phyloP scores from a whole-genome alignment of 2,329 filamentous ascomycete genomes.

The Juglanconis oblonga region DNA sequence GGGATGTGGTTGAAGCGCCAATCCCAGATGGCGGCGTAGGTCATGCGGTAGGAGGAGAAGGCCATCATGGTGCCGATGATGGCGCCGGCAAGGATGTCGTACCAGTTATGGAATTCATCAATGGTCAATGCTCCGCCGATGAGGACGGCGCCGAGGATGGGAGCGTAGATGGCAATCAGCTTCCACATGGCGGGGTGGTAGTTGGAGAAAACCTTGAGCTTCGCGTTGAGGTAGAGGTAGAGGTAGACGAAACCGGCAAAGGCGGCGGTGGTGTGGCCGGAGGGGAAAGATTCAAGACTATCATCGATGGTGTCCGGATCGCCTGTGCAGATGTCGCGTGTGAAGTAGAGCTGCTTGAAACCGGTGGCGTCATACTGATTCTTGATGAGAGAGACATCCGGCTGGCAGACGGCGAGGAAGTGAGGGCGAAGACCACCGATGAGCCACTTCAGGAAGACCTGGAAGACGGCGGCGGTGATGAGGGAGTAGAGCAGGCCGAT shows the following conservation, averaged over 20 bases:
- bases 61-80: conserved; percentile 62
- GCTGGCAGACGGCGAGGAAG: conserved; percentile 69
- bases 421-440: conserved; percentile 72
- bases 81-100: conserved; percentile 66
- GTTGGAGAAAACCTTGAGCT: conserved; percentile 72
- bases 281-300: conserved; percentile 68
- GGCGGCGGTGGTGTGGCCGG: conserved; percentile 70
- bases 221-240: conserved; percentile 73
- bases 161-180: conserved; percentile 60
- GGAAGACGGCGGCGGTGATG: conserved; percentile 70
- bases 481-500: conserved; percentile 68
- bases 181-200: conserved; percentile 76
- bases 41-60: conserved; percentile 61
- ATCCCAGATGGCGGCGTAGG: conserved; percentile 67
- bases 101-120: conserved; percentile 74
- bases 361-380: conserved; percentile 43
- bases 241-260: conserved; percentile 71
- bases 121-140: conserved; percentile 70
- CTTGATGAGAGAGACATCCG: conserved; percentile 44
- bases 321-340: conserved; percentile 67
- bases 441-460: conserved; percentile 73
- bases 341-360: conserved; percentile 62
- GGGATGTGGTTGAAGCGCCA: conserved; percentile 68
- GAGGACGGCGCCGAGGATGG: conserved; percentile 63
- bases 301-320: conserved; percentile 64